Evolutionary conservation across 2,329 filamentous ascomycete genomes (phyloP), one percentile per base, ranked within the genome.

Genomic region (Akanthomyces uredinophilus): DNA sequence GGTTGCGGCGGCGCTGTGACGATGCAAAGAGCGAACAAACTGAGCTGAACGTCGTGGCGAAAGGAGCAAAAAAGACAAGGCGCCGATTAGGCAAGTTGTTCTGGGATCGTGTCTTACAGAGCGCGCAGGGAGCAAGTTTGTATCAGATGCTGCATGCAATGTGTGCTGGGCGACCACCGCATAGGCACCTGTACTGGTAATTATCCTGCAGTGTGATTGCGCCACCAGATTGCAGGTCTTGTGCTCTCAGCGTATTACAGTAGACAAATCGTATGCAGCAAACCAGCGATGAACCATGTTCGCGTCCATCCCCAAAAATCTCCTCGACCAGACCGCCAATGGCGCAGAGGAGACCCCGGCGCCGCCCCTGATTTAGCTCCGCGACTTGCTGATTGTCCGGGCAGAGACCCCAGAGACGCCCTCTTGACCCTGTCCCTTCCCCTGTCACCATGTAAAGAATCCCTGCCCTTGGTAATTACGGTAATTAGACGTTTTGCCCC

Each of bases 381-480:
- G 29, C 24, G 53, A 56, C 8, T 6, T 57, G 20, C 43, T 47
- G 29, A 49, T 37, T 60, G 37, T 32, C 50, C 29, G 39, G 58
- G n/a, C 29, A 27, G 35, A 35, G 49, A 41, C 49, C 39, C 58
- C 37, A 14, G 27, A 24, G 27, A 53, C n/a, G n/a, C 51, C 29
- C 27, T 39, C 18, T 53, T 53, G 51, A 24, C 32, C 22, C 11
- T 47, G 20, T 24, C 43, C 51, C n/a, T 43, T 14, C 24, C 51
- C 18, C 56, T 32, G 44, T 24, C 41, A 27, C 22, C 32, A 41
- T 53, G 35, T 18, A 7, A 16, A 41, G 24, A 7, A 60, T 37
- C 56, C 59, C 62, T 54, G 62, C 43, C 51, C 64, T 60, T 66
- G 62, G 66, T 64, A 68, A 68, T 68, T 68, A 66, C 67, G 66